Evolutionary conservation across 805 yeast species (phyloP).

Genomic region (Yueomyces sinensis): DNA sequence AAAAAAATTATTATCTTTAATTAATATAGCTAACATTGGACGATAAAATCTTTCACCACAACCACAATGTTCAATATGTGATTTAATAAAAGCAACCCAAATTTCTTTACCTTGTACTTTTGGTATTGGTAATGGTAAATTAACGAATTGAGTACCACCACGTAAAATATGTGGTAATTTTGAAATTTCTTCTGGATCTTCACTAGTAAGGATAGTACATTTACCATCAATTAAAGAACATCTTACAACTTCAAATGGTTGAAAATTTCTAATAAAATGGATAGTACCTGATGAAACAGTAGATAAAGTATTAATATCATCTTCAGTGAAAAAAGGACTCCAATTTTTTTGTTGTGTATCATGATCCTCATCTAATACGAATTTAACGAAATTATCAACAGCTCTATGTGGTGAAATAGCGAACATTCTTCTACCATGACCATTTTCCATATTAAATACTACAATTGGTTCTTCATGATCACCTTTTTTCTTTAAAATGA

Average conservation of each 20-base stretch:
- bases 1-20: slow-evolving; percentile 3
- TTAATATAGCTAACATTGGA: slow-evolving; percentile 5
- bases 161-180: neutral
- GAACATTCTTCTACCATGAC: slow-evolving; percentile 1
- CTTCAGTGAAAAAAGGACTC: slow-evolving; percentile 6
- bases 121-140: slow-evolving; percentile 3
- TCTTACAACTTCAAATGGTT: slow-evolving; percentile 9
- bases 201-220: slow-evolving; percentile 8
- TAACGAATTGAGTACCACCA: slow-evolving; percentile 6
- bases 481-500: slow-evolving; percentile 3
- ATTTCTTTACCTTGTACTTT: slow-evolving; percentile 4
- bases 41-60: slow-evolving; percentile 5
- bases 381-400: slow-evolving; percentile 1
- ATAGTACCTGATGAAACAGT: slow-evolving; percentile 12
- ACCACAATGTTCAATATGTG: slow-evolving; percentile 5
- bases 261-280: slow-evolving; percentile 6
- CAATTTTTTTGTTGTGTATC: slow-evolving; percentile 4
- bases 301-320: neutral
- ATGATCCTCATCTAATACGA: neutral
- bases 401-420: slow-evolving; percentile 5
- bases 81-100: slow-evolving; percentile 6
- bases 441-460: slow-evolving; percentile 4
- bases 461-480: slow-evolving; percentile 4
- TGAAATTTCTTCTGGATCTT: neutral
- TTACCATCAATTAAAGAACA: slow-evolving; percentile 13